phyloP scores from a whole-genome alignment of 1,284 basidiomycete species.

The Puccinia triticina region DNA sequence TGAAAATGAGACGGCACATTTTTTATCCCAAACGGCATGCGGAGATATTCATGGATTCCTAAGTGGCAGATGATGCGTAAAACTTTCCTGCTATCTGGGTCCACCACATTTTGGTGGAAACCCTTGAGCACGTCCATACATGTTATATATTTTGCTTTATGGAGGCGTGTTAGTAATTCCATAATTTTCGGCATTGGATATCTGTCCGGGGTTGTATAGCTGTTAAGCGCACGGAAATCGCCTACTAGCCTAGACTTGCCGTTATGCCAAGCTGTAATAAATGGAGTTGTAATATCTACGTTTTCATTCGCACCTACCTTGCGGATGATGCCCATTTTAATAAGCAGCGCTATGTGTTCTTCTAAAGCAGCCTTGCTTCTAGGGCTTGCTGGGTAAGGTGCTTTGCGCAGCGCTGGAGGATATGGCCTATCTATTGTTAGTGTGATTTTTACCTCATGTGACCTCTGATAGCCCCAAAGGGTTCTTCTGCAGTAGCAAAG shows the following conservation, averaged over 20 bases:
- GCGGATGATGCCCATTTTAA: not conserved
- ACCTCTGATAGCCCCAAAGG: slow-evolving; percentile 12
- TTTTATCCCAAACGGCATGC: no score
- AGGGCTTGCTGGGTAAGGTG: slow-evolving; percentile 25
- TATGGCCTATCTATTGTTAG: slow-evolving; percentile 15
- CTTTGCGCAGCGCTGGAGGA: not conserved
- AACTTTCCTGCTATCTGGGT: not conserved
- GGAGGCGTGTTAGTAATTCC: not conserved
- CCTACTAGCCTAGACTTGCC: slow-evolving; percentile 14
- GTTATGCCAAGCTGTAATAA: slow-evolving; percentile 11
- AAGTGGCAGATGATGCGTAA: not conserved
- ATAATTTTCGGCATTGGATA: slow-evolving; percentile 17
- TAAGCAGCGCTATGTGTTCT: not conserved
- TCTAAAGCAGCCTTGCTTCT: slow-evolving; percentile 3
- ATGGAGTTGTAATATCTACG: slow-evolving; percentile 9
- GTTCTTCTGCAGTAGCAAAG: slow-evolving; percentile 9
- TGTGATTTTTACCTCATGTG: not conserved
- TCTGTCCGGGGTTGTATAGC: slow-evolving; percentile 5
- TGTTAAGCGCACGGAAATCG: slow-evolving; percentile 17
- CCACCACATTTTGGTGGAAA: slow-evolving; percentile 27
- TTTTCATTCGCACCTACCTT: slow-evolving; percentile 6
- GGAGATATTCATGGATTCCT: no score
- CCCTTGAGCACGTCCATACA: slow-evolving; percentile 28
- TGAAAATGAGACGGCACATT: no score
- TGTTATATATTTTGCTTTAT: slow-evolving; percentile 20